Base-by-base conservation (phyloP, 2,329 filamentous ascomycete species). In the Penicillium expansum region DNA sequence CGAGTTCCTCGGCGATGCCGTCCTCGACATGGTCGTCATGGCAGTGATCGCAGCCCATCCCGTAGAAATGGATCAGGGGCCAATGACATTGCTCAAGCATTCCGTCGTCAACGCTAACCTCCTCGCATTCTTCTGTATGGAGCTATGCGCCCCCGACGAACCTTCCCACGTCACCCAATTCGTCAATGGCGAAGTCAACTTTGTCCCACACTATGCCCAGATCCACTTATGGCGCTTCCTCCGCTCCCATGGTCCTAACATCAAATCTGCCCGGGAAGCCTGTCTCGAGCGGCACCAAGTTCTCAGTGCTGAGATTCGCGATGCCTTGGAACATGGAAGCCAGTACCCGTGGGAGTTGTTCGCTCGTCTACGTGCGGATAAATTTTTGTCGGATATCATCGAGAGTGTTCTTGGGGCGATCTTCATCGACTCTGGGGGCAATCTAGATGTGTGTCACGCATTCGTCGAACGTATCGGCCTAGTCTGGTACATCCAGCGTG, bases 1-100 rank as follows among this genome's bases (percentile, higher is more conserved):
- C 1, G 93, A 97, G 68, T 96, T 94, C 66, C 77, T 97, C 0
- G 93, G 93, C 1, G 93, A 97, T 65, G 84, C 91, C 0, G 79
- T 97, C 2, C 83, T 97, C 0, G 93, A 97, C 72, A 83, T 86
- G 64, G 78, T 96, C 54, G 78, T 97, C 48, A 85, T 90, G 8
- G 69, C 70, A 11, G 62, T 85, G 0, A 60, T 73, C 10, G 60
- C 65, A 24, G 29, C 52, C 0, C 61, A 71, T 33, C 55, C 64
- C 0, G 69, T 72, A 2, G 68, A 79, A 3, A 73, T 84, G 11
- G 71, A 77, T 2, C 82, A 84, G 48, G 75, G 79, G 48, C 76
- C 83, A n/a, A 90, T 97, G 84, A 91, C 96, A 64, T 76, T 86
- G 3, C 77, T 93, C 55, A 87, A 90, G 56, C 86, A 88, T 1